Percentiles rank a stretch among this genome's conserved stretches.
Conservation (phyloP, 345 rosid species). For the Salix dunnii region DNA sequence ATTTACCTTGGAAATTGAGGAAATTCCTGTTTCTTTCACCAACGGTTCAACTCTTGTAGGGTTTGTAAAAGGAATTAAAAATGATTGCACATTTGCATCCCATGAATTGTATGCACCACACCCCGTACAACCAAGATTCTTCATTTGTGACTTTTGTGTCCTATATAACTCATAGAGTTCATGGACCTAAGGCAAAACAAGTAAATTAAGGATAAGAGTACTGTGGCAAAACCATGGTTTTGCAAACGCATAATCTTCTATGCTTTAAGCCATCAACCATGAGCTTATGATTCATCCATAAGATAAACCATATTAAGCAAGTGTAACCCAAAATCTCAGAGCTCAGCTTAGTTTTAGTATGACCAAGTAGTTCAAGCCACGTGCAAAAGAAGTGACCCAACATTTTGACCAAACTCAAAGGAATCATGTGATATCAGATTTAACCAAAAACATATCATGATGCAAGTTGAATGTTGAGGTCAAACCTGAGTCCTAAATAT, state of each 20-base stretch:
- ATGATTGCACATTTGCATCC: conserved; percentile 20
- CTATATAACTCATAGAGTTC: conserved; percentile 44
- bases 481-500: conserved; percentile 44
- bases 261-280: background rate
- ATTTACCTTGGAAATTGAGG: conserved; percentile 24
- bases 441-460: background rate
- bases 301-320: background rate
- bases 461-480: background rate
- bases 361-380: background rate
- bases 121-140: conserved; percentile 23
- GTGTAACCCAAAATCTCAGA: background rate
- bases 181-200: conserved; percentile 31
- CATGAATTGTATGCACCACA: conserved; percentile 16
- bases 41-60: conserved; percentile 13
- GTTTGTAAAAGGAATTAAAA: conserved; percentile 11
- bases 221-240: background rate
- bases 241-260: background rate
- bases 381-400: background rate
- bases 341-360: conserved; percentile 6
- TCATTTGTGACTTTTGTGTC: conserved; percentile 40
- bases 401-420: background rate
- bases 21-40: conserved; percentile 16
- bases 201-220: conserved; percentile 6
- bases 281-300: background rate
- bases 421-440: background rate